Conservation (phyloP, 148 eudicot species). For the Selenicereus undatus region DNA sequence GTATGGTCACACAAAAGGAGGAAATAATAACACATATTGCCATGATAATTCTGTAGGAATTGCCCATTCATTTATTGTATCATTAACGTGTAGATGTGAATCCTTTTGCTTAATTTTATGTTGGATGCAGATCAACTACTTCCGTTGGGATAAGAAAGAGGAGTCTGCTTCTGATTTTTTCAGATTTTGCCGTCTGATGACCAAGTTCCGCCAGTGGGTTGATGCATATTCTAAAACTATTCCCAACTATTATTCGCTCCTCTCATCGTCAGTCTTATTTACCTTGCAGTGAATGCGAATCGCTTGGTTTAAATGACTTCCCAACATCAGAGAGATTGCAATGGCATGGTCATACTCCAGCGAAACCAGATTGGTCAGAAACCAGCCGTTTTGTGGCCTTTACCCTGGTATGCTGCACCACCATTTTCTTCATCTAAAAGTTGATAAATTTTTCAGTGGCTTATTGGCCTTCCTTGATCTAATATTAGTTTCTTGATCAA, state of each 20-base stretch:
- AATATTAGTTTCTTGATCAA: not conserved
- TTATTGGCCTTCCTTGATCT: not conserved
- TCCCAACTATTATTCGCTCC: not conserved
- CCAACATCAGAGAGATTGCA: slow-evolving; percentile 94
- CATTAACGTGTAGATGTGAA: not conserved
- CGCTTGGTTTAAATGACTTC: slow-evolving; percentile 81
- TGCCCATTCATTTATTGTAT: slow-evolving; percentile 8
- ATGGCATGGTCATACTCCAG: slow-evolving; percentile 91
- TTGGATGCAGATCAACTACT: slow-evolving; percentile 80
- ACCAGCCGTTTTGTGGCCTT: slow-evolving; percentile 87
- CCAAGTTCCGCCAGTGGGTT: slow-evolving; percentile 71
- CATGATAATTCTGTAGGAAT: slow-evolving; percentile 79
- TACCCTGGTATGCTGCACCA: slow-evolving; percentile 53
- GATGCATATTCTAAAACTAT: not conserved
- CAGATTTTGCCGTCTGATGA: slow-evolving; percentile 81
- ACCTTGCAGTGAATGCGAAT: slow-evolving; percentile 69
- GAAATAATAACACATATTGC: slow-evolving; percentile 97
- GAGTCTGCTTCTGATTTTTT: slow-evolving; percentile 71
- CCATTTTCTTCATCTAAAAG: not conserved
- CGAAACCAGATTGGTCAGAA: slow-evolving; percentile 85
- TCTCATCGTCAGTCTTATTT: not conserved
- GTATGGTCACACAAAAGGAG: slow-evolving; percentile 97
- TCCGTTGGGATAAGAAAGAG: slow-evolving; percentile 88
- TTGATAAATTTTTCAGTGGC: too few species aligned
- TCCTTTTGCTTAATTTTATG: slow-evolving; percentile 24